Base-by-base conservation (phyloP, 129 eudicot species). In the Solidago caesia region DNA sequence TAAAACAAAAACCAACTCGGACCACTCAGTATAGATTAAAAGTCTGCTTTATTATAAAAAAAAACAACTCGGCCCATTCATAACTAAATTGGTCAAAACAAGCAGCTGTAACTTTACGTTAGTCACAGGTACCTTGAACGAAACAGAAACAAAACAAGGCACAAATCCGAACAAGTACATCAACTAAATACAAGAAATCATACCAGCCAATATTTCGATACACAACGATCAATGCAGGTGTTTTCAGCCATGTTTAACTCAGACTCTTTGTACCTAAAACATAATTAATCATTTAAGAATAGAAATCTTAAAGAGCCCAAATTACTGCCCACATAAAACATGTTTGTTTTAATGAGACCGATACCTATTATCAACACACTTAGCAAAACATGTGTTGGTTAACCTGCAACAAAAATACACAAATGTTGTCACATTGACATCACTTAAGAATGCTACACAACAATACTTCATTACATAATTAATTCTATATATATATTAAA, bases 181-280 rank as follows among this genome's bases (percentile, higher is more conserved):
- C 29, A 70, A 16, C 67, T 48, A 51, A 15, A 29, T 53, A 72
- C 42, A 21, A 69, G 56, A 77, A 61, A 56, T 10, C 3, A 39
- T 84, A 85, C 98, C 88, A 88, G 98, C 96, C 92, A 90, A 67
- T 93, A 93, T 80, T 90, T 93, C 62, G 97, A 84, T 79, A 88
- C 93, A 80, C 98, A 90, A 0, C 96, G 92, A 78, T 93, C 97
- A 72, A 93, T 88, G 85, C 98, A 93, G 72, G 87, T 90, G 75
- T 77, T 93, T 80, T 93, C 97, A 64, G 96, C 98, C 92, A 93
- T 84, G 83, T 90, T 83, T 73, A 90, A 74, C 81, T 90, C 98
- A 11, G 96, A 60, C 27, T 93, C 98, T 83, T 90, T 88, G 89
- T 90, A 93, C 82, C 98, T 89, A 75, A 69, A 75, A 51, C 73